Base-by-base conservation (phyloP, 345 rosid genomes). In the Rhizophora apiculata region DNA sequence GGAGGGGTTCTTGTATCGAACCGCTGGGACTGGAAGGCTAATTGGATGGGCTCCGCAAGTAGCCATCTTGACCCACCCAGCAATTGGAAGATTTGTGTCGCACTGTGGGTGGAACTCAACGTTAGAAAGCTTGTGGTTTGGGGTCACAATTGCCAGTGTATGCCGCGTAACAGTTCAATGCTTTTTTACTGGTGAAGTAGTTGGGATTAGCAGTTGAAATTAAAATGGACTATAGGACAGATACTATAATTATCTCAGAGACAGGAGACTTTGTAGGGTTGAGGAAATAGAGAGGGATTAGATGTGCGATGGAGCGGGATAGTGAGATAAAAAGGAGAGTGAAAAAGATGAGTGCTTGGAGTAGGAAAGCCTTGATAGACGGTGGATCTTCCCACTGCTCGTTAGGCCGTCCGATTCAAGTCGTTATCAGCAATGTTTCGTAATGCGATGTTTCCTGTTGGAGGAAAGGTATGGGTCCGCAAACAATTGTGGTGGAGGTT, bases 201-300 rank as follows among this genome's bases (percentile, higher is more conserved):
- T 31, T 67, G 30, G 77, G 62, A 53, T 27, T 73, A 16, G 77
- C 49, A 0, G 67, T 21, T 18, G 77, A 73, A 29, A 73, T 71
- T 19, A 53, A n/a, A 24, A 27, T 71, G 68, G 77, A 67, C 53
- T 73, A 39, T 54, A 54, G 66, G 49, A 62, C 6, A 20, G 56
- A 52, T 11, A 20, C 2, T 54, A 4, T 54, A 7, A 3, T 54
- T 54, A n/a, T 11, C 8, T 8, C 24, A 32, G 29, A 22, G 66
- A 54, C 0, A 24, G 5, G 5, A 58, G 46, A 8, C 43, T 36
- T 8, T 21, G 60, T 49, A 15, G 49, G 6, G 70, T 60, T 31
- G 59, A 32, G 21, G 70, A 59, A 5, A 72, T 72, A 22, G 61
- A 66, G 24, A 65, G 76, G 70, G 49, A 65, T 72, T 13, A 57